These are phyloP conservation scores for Oidiodendron maius DNA, from an alignment of 495 filamentous ascomycete species.

Conservation along the genomic window DNA sequence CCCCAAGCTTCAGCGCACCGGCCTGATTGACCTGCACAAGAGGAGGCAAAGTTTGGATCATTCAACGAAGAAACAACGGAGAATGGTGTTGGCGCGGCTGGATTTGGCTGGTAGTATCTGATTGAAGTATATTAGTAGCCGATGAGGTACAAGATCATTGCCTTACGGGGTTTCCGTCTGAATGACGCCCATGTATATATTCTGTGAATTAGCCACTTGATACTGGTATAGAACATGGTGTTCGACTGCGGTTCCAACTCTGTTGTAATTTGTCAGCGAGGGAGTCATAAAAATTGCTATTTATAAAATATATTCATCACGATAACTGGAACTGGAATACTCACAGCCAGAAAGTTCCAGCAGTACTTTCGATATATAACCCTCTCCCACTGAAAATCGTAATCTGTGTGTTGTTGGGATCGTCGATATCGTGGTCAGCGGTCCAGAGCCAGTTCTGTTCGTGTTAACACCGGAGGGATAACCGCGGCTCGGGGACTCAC, in stretches of 20 bases:
- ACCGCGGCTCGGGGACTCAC: conserved; percentile 19
- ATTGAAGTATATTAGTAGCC: not conserved
- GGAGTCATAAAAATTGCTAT: conserved; percentile 36
- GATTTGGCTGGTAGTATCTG: conserved; percentile 80
- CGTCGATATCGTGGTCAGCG: conserved; percentile 47
- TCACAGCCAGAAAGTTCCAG: conserved; percentile 42
- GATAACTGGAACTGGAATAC: conserved; percentile 26
- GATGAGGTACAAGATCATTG: conserved; percentile 34
- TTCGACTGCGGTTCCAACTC: conserved; percentile 65
- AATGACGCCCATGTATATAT: conserved; percentile 68
- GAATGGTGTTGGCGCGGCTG: conserved; percentile 65
- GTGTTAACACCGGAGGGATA: conserved; percentile 23
- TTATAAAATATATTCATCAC: conserved; percentile 33
- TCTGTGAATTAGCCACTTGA: conserved; percentile 62
- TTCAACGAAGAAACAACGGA: conserved; percentile 52
- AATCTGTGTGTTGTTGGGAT: conserved; percentile 54
- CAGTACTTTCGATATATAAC: conserved; percentile 48
- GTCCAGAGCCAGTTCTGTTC: conserved; percentile 60
- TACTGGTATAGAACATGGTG: conserved; percentile 80
- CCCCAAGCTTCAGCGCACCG: conserved; percentile 74
- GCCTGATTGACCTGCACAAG: conserved; percentile 39
- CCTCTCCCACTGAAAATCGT: conserved; percentile 38
- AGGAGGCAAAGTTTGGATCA: conserved; percentile 69
- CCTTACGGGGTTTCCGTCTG: conserved; percentile 76
- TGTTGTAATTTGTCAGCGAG: conserved; percentile 31